Evolutionary conservation across 768 basidiomycete species (phyloP).

Genomic region (Pluteus cervinus): DNA sequence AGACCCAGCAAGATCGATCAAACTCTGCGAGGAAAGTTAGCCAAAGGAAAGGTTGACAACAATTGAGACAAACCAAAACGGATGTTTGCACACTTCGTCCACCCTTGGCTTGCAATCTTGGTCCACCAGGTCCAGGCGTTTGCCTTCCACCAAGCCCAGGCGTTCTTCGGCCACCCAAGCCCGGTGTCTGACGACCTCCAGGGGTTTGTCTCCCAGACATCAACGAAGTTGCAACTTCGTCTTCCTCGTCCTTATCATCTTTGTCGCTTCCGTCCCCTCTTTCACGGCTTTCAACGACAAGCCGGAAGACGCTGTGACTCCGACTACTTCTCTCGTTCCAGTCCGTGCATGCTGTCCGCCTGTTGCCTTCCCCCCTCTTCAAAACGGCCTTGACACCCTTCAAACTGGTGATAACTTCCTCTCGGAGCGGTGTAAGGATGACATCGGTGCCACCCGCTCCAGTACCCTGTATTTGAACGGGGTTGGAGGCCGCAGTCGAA

Average conservation of each 20-base stretch:
- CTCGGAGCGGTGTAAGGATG: constrained; percentile 70
- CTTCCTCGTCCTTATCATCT: constrained; percentile 34
- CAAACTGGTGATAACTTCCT: constrained; percentile 91
- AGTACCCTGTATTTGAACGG: constrained; percentile 72
- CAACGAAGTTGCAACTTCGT: constrained; percentile 9
- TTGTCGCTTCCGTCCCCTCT: constrained; percentile 34
- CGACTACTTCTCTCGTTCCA: constrained; percentile 97
- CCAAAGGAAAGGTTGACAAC: constrained; percentile 1
- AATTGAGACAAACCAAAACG: constrained; percentile 52
- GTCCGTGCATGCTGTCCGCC: constrained; percentile 93
- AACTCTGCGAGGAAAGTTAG: constrained; percentile 43
- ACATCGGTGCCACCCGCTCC: constrained; percentile 56
- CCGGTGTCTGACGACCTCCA: background rate
- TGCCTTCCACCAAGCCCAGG: constrained; percentile 38
- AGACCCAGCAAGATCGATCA: constrained; percentile 95
- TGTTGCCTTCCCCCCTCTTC: constrained; percentile 77
- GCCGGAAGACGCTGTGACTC: constrained; percentile 89
- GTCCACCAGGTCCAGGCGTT: constrained; percentile 42
- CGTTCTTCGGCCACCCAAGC: constrained; percentile 29
- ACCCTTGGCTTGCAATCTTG: constrained; percentile 68
- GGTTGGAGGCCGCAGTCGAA: constrained; percentile 41
- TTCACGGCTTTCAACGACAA: constrained; percentile 87
- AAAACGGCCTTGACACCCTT: constrained; percentile 83
- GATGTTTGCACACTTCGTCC: constrained; percentile 76
- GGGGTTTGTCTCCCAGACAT: no score